Percentiles rank a stretch among this genome's conserved stretches.
These are phyloP conservation scores for Dalbergia cochinchinensis DNA, from an alignment of 306 rosid species.

Conservation along the genomic window DNA sequence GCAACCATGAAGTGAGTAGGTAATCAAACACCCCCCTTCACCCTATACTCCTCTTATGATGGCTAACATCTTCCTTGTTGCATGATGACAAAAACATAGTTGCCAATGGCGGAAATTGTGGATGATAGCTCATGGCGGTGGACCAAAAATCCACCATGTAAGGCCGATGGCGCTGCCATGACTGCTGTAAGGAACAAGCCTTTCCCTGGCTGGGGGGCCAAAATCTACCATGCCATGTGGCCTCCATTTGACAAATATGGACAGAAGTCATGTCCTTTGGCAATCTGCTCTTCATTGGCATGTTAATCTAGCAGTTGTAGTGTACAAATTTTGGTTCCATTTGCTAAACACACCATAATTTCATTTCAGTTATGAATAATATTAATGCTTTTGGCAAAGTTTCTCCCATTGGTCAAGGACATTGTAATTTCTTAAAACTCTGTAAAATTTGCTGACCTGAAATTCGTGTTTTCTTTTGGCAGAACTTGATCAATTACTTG, in stretches of 20 bases:
- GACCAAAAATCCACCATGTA: no score
- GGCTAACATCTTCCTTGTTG: slow-evolving; percentile 1
- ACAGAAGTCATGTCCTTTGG: not conserved
- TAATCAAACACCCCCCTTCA: not conserved
- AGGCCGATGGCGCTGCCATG: no score
- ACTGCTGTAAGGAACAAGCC: no score
- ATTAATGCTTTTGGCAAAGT: slow-evolving; percentile 28
- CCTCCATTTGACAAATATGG: no score
- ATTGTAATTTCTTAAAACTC: slow-evolving; percentile 14
- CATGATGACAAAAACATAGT: not conserved
- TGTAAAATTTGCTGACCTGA: slow-evolving; percentile 38
- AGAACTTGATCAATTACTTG: slow-evolving; percentile 85
- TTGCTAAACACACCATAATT: slow-evolving; percentile 34
- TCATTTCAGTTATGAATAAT: slow-evolving; percentile 26
- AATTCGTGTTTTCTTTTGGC: slow-evolving; percentile 46
- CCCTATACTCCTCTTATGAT: slow-evolving; percentile 14
- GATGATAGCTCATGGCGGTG: no score
- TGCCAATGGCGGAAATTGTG: no score
- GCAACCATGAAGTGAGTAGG: not conserved
- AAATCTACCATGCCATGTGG: no score
- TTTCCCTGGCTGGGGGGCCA: no score
- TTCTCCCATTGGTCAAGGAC: slow-evolving; percentile 27
- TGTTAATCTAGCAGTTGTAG: slow-evolving; percentile 37
- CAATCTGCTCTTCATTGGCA: slow-evolving; percentile 36
- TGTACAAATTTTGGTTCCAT: slow-evolving; percentile 17